Conservation (phyloP, 164 flowering plant genomes). For the Aristolochia fimbriata region DNA sequence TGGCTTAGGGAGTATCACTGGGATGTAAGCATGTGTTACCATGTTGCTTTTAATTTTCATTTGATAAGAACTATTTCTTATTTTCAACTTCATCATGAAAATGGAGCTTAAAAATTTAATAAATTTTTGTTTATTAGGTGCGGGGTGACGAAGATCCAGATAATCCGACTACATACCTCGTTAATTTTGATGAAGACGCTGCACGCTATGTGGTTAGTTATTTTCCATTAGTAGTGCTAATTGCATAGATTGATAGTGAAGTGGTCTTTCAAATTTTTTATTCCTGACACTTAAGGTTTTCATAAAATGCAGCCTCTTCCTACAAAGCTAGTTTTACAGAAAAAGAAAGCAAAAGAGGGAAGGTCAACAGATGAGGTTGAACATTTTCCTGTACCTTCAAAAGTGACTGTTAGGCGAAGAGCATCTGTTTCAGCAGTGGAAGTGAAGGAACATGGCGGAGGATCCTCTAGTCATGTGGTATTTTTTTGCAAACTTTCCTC, state of each 20-base stretch:
- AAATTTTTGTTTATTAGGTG: constrained; percentile 36
- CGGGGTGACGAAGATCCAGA: constrained; percentile 71
- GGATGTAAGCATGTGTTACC: constrained; percentile 57
- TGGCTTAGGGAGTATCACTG: constrained; percentile 94
- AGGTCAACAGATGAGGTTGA: constrained; percentile 66
- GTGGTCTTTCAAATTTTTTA: background rate
- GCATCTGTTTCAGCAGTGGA: constrained; percentile 43
- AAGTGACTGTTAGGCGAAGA: constrained; percentile 64
- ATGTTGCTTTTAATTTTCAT: background rate
- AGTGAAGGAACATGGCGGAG: constrained; percentile 46
- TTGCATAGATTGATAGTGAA: background rate
- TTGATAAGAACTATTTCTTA: constrained; percentile 2
- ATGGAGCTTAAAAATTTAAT: background rate
- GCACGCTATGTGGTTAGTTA: constrained; percentile 56
- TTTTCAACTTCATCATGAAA: background rate
- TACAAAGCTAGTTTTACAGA: constrained; percentile 66
- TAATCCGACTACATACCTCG: constrained; percentile 73
- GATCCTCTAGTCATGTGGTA: constrained; percentile 3
- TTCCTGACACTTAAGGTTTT: background rate
- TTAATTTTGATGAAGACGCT: constrained; percentile 59
- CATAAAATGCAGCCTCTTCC: constrained; percentile 74
- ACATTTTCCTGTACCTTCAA: constrained; percentile 72
- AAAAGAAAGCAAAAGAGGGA: constrained; percentile 83
- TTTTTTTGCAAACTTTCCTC: background rate
- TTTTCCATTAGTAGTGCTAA: background rate